Percentiles rank a stretch among this genome's conserved stretches.
phyloP scores from a whole-genome alignment of 2,329 filamentous ascomycete species.

The Apiospora sp. region DNA sequence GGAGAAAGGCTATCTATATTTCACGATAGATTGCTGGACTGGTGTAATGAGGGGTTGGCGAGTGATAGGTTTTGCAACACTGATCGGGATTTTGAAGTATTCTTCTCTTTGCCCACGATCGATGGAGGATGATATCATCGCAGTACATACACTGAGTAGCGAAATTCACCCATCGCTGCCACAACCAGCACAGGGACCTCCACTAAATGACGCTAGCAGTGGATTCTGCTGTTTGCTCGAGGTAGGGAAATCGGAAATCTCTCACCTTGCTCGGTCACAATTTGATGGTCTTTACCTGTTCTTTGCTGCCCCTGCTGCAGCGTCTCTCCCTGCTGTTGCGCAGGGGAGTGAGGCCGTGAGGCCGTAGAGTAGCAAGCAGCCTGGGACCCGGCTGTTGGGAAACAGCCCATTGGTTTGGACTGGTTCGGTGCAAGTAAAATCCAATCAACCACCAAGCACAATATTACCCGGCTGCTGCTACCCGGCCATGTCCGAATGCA shows the following conservation, averaged over 20 bases:
- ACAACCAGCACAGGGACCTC: background rate
- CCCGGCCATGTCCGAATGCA: background rate
- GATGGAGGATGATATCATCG: conserved; percentile 25
- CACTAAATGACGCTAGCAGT: conserved; percentile 26
- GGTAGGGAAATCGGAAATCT: conserved; percentile 9
- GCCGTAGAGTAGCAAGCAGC: background rate
- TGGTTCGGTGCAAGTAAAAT: background rate
- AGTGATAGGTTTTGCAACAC: background rate
- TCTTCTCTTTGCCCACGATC: background rate
- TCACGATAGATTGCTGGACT: background rate
- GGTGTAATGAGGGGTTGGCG: conserved; percentile 3
- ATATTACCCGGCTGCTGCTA: background rate
- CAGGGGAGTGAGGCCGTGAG: background rate
- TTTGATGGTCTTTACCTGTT: background rate
- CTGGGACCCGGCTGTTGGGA: background rate
- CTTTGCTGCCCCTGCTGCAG: background rate
- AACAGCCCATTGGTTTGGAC: background rate
- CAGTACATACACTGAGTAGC: conserved; percentile 7
- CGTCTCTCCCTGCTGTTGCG: background rate
- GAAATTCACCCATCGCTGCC: background rate
- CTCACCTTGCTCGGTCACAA: background rate
- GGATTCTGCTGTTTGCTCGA: conserved; percentile 8
- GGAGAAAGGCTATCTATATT: background rate
- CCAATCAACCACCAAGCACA: background rate
- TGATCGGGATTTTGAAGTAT: background rate